Percentiles rank a stretch among this genome's conserved stretches.
Conservation (phyloP, 1,139 yeast genomes). For the Keqinozyma sinolaborantium region DNA sequence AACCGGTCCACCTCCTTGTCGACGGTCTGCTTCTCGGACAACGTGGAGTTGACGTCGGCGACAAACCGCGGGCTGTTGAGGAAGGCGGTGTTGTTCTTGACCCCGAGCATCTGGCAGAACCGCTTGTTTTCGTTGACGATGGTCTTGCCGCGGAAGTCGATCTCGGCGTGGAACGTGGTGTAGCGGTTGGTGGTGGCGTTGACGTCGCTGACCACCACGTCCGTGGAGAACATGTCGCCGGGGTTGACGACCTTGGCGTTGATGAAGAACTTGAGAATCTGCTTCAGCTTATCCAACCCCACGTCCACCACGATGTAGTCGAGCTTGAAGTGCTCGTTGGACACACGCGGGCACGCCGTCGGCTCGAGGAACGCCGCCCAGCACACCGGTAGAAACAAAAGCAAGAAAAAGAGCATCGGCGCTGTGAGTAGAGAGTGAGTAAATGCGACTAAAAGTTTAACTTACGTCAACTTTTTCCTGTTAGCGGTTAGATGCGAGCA, state of each 20-base stretch:
- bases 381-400: constrained; percentile 5
- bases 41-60: constrained; percentile 5
- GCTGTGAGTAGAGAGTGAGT: constrained; percentile 2
- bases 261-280: constrained; percentile 34
- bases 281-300: constrained; percentile 31
- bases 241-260: constrained; percentile 52
- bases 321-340: constrained; percentile 10
- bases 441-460: too few relatives aligned
- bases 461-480: too few relatives aligned
- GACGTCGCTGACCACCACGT: constrained; percentile 35
- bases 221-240: constrained; percentile 55
- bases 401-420: constrained; percentile 2
- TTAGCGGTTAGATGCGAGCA: too few relatives aligned
- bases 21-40: constrained; percentile 8
- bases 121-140: constrained; percentile 36
- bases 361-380: constrained; percentile 18
- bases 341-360: constrained; percentile 11
- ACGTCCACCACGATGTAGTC: constrained; percentile 39
- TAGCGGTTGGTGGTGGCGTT: constrained; percentile 41
- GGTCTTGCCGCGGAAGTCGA: constrained; percentile 42
- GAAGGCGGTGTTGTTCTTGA: constrained; percentile 28
- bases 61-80: constrained; percentile 10
- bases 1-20: constrained; percentile 4
- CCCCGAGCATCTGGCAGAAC: constrained; percentile 45
- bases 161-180: constrained; percentile 47